phyloP scores from a whole-genome alignment of 768 basidiomycete species.

The Crucibulum laeve region DNA sequence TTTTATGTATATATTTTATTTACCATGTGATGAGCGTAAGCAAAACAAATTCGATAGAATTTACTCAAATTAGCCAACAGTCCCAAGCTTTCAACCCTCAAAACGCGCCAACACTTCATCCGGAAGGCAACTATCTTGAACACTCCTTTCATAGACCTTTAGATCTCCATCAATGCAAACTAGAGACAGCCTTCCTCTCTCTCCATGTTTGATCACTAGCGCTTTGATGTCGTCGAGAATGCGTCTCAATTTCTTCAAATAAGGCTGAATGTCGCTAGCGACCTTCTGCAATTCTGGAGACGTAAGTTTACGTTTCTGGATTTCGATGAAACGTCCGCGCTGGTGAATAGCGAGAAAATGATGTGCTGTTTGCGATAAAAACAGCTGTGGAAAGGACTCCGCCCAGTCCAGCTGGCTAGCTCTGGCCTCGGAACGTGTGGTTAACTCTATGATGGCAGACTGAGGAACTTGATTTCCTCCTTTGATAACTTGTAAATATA shows the following conservation, averaged over 20 bases:
- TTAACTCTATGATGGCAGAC: slow-evolving; percentile 40
- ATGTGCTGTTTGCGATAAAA: slow-evolving; percentile 62
- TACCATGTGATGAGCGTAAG: too few species aligned
- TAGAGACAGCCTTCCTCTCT: slow-evolving; percentile 48
- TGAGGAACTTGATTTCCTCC: slow-evolving; percentile 35
- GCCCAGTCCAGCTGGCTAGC: slow-evolving; percentile 43
- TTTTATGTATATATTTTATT: too few species aligned
- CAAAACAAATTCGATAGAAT: too few species aligned
- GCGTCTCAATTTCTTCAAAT: slow-evolving; percentile 32
- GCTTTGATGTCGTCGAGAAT: slow-evolving; percentile 40
- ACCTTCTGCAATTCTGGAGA: slow-evolving; percentile 29
- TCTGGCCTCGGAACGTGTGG: slow-evolving; percentile 33
- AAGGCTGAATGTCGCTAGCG: slow-evolving; percentile 26
- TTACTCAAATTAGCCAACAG: too few species aligned
- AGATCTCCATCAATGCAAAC: slow-evolving; percentile 45
- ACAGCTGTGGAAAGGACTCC: slow-evolving; percentile 62
- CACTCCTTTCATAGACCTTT: slow-evolving; percentile 45
- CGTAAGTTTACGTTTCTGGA: slow-evolving; percentile 42
- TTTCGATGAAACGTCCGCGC: slow-evolving; percentile 44
- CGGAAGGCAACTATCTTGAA: slow-evolving; percentile 38
- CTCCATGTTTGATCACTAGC: slow-evolving; percentile 47
- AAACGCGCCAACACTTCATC: slow-evolving; percentile 35
- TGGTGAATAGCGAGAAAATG: slow-evolving; percentile 57
- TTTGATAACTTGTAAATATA: slow-evolving; percentile 18
- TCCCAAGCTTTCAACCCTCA: too few species aligned